phyloP scores from a whole-genome alignment of 176 grass and related monocot genomes.

The Eragrostis nindensis region DNA sequence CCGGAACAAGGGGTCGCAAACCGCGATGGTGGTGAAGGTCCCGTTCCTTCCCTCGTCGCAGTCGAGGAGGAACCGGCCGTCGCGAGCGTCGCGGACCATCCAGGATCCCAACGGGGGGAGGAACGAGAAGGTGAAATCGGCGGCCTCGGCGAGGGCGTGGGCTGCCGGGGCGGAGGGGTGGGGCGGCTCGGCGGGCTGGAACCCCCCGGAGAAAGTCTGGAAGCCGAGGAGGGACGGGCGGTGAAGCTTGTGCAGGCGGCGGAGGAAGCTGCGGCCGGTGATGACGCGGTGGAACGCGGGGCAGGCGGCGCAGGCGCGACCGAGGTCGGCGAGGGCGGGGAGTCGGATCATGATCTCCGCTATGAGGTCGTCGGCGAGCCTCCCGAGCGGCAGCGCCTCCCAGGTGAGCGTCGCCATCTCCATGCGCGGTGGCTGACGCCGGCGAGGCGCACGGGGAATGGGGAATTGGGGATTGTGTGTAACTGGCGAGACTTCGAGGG shows the following conservation, averaged over 20 bases:
- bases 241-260: constrained; percentile 35
- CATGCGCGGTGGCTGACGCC: too few relatives aligned
- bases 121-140: constrained; percentile 35
- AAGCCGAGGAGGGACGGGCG: constrained; percentile 25
- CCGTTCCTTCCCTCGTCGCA: neutral
- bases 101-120: constrained; percentile 8
- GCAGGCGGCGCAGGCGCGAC: constrained; percentile 13
- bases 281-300: constrained; percentile 12
- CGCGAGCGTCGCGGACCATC: constrained; percentile 21
- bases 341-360: constrained; percentile 37
- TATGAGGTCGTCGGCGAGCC: constrained; percentile 22
- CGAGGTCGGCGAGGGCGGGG: constrained; percentile 18
- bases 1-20: constrained; percentile 43
- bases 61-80: constrained; percentile 40
- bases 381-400: neutral
- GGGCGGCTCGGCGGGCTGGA: constrained; percentile 6
- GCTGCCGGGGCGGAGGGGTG: constrained; percentile 9
- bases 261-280: constrained; percentile 34
- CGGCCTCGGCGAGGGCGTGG: constrained; percentile 2
- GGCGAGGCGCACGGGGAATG: too few relatives aligned
- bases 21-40: constrained; percentile 22
- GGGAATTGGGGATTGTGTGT: too few relatives aligned
- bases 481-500: too few relatives aligned
- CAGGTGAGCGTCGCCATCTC: neutral
- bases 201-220: neutral